Evolutionary conservation across 2,329 filamentous ascomycete species (phyloP).

Genomic region (Sphaerulina vaccinii): DNA sequence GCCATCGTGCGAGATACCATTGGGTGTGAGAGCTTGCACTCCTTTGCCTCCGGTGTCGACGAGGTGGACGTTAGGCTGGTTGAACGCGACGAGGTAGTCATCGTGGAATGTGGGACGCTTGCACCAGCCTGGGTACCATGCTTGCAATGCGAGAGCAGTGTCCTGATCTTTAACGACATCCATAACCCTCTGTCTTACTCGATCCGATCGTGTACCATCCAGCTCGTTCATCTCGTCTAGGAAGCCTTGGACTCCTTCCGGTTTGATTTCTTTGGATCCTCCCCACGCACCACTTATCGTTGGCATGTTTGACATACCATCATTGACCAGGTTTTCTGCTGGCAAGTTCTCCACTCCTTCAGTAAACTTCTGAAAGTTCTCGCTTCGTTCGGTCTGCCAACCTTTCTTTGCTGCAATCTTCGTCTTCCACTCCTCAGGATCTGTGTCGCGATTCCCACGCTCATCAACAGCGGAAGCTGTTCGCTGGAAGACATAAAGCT

Average conservation of each 20-base stretch:
- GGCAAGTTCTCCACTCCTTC: slow-evolving; percentile 36
- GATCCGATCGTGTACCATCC: slow-evolving; percentile 46
- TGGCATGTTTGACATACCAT: slow-evolving; percentile 35
- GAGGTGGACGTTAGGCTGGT: slow-evolving; percentile 56
- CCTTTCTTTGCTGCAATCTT: slow-evolving; percentile 40
- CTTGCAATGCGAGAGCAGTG: slow-evolving; percentile 43
- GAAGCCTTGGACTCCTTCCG: slow-evolving; percentile 72
- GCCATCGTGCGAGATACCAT: slow-evolving; percentile 49
- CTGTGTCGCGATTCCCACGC: slow-evolving; percentile 40
- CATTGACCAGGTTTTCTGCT: slow-evolving; percentile 47
- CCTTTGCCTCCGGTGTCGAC: slow-evolving; percentile 60
- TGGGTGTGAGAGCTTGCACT: slow-evolving; percentile 45
- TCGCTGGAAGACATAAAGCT: slow-evolving; percentile 46
- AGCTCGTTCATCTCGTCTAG: slow-evolving; percentile 58
- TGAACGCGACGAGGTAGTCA: slow-evolving; percentile 47
- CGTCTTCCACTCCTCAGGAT: slow-evolving; percentile 41
- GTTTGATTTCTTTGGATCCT: slow-evolving; percentile 73
- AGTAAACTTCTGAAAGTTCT: slow-evolving; percentile 46
- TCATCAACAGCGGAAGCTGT: slow-evolving; percentile 40
- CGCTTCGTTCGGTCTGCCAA: slow-evolving; percentile 50
- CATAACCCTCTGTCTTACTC: slow-evolving; percentile 48
- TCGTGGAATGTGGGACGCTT: slow-evolving; percentile 57
- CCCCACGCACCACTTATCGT: background rate
- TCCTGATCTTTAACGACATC: slow-evolving; percentile 51
- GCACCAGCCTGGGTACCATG: slow-evolving; percentile 62